Evolutionary conservation across 2,329 filamentous ascomycete genomes (phyloP).

Genomic region (Fusarium austroafricanum): DNA sequence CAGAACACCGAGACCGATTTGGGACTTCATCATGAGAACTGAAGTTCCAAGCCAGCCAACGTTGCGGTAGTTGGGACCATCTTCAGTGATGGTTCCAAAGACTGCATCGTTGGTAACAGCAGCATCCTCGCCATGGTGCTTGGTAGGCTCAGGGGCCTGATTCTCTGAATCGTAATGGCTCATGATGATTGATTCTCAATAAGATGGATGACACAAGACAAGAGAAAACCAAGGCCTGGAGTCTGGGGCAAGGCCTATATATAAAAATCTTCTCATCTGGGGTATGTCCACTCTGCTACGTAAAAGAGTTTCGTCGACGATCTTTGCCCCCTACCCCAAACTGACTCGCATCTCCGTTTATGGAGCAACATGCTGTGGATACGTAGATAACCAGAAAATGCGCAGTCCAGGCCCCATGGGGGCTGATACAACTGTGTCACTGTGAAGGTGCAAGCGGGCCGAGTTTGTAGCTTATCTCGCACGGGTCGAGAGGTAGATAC

Average conservation of each 20-base stretch:
- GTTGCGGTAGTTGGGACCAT: constrained; percentile 49
- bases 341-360: constrained; percentile 37
- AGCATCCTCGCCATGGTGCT: constrained; percentile 5
- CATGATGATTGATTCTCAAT: constrained; percentile 1
- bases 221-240: neutral
- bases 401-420: constrained; percentile 19
- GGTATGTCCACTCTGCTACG: constrained; percentile 21
- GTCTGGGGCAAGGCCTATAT: constrained; percentile 21
- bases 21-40: constrained; percentile 61
- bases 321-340: constrained; percentile 30
- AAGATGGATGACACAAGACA: constrained; percentile 1
- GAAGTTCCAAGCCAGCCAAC: constrained; percentile 59
- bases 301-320: constrained; percentile 32
- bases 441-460: constrained; percentile 5
- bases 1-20: constrained; percentile 59
- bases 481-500: constrained; percentile 1
- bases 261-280: constrained; percentile 20
- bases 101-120: constrained; percentile 46
- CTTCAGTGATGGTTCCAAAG: constrained; percentile 47
- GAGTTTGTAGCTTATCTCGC: constrained; percentile 31
- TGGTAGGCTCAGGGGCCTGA: constrained; percentile 23
- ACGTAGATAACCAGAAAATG: constrained; percentile 7
- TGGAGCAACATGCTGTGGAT: constrained; percentile 21
- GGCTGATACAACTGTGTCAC: neutral
- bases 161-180: constrained; percentile 35